Percentiles rank a stretch among this genome's conserved stretches.
These are phyloP conservation scores for Rhododendron molle DNA, from an alignment of 148 eudicot species.

Conservation along the genomic window DNA sequence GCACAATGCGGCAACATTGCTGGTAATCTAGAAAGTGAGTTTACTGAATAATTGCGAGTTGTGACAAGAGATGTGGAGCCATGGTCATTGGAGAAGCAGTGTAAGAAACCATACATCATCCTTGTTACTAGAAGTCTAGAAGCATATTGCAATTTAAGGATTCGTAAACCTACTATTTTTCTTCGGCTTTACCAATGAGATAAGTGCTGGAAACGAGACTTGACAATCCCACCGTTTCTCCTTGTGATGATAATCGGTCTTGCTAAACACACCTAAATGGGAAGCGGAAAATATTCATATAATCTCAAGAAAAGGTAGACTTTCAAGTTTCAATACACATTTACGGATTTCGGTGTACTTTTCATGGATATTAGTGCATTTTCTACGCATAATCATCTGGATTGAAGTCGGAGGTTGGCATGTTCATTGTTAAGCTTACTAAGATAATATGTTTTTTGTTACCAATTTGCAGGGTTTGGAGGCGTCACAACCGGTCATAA, in stretches of 20 bases:
- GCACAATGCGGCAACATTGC: neutral
- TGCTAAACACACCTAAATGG: neutral
- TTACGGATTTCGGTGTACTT: neutral
- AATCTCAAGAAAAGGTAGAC: neutral
- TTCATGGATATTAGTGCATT: neutral
- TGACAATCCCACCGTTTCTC: neutral
- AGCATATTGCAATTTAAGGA: neutral
- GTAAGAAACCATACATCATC: neutral
- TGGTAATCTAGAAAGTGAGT: neutral
- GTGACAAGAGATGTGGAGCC: neutral
- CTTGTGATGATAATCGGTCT: neutral
- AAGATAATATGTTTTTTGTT: neutral
- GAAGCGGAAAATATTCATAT: neutral
- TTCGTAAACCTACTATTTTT: neutral
- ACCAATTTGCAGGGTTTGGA: slow-evolving; percentile 38
- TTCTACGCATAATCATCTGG: neutral
- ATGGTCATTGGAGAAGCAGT: neutral
- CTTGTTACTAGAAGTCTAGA: neutral
- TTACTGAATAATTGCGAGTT: neutral
- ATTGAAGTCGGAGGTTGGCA: neutral
- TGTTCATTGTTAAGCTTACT: neutral
- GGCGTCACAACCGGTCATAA: slow-evolving; percentile 24
- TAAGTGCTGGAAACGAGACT: neutral
- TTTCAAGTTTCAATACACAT: neutral
- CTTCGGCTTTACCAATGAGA: neutral